Base-by-base conservation (phyloP, 129 eudicot species). In the Escallonia rubra region DNA sequence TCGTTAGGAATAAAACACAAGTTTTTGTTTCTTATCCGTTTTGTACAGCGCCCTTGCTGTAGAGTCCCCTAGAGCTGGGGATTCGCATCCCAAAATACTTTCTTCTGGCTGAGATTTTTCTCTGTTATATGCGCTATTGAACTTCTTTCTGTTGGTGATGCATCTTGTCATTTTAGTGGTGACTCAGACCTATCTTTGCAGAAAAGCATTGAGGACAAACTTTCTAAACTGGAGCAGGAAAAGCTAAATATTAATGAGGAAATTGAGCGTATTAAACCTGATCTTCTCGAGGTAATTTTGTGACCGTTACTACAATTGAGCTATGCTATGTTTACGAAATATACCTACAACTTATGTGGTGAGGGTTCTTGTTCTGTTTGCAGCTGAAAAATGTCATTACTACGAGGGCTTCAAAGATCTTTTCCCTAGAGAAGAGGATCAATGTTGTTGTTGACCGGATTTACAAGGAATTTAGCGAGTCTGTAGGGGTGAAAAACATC, bases 401-500 rank as follows among this genome's bases (percentile, higher is more conserved):
- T 67, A 48, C 80, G 65, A 90, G 99, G 76, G 67, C 65, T 38
- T 67, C 75, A 41, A 74, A 79, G 63, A 80, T 94, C 61, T 65
- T 54, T 34, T 74, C 85, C 4, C 75, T 85, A 56, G 99, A 94
- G 71, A 82, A 77, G 44, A 77, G 83, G 77, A 94, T 94, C 75
- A 94, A 94, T 76, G 90, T 82, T 53, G 82, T 89, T 23, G 87
- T 90, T 46, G 99, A 94, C 75, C 79, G 81, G 41, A 80, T 90
- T 56, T 94, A 90, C 84, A 94, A 87, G 78, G 75, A 80, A 64
- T 94, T 94, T 70, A 90, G 99, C 15, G 86, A 87, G 83, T 83
- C 97, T 74, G 93, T 94, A 51, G 99, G 99, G 43, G 99, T 94
- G 67, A 83, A 81, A 41, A 91, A 87, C 78, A 94, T 94, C 12